Base-by-base conservation (phyloP, 2,329 filamentous ascomycete genomes). In the Fusarium napiforme region DNA sequence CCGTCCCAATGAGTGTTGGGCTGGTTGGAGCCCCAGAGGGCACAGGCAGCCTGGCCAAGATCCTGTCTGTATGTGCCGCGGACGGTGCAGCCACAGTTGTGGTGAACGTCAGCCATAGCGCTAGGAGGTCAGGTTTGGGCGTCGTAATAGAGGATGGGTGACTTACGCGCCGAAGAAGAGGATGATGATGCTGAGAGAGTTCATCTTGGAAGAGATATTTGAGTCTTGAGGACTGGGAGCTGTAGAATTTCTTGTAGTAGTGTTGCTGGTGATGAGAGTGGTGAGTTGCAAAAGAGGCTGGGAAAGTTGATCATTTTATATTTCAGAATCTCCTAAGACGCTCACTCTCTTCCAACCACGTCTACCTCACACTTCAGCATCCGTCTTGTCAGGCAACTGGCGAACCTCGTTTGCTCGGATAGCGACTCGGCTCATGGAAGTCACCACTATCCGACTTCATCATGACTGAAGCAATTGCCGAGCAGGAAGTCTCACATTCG, bases 21-120 rank as follows among this genome's bases (percentile, higher is more conserved):
- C 39, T 71, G 67, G 28, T 23, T 67, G 10, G 63, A n/a, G 1
- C 43, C 69, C 69, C 69, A 72, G 32, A 68, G 67, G 12, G 39
- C 59, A 18, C 69, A 72, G 28, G 69, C 28, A 15, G 69, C 67
- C 39, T 40, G 6, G 59, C 28, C 10, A 10, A 72, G 40, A 9
- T 59, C 69, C 9, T 58, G 40, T 5, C 53, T 36, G 49, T 72
- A 72, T 12, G 18, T 3, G 26, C 69, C 69, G 4, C 50, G 58
- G 42, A 60, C 53, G 16, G 45, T 68, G 69, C 69, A 72, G 59
- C 69, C 69, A 49, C 69, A 72, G 63, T 72, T 72, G 45, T 64
- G 59, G 23, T 72, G 69, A 16, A 19, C 43, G 1, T 0, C 7
- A n/a, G 67, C 69, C 32, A 67, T 19, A 8, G 45, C 47, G n/a